Evolutionary conservation across 225 moss, liverwort and hornwort genomes (phyloP), one percentile per base, ranked within the genome.

Genomic region (Sphagnum contortum): DNA sequence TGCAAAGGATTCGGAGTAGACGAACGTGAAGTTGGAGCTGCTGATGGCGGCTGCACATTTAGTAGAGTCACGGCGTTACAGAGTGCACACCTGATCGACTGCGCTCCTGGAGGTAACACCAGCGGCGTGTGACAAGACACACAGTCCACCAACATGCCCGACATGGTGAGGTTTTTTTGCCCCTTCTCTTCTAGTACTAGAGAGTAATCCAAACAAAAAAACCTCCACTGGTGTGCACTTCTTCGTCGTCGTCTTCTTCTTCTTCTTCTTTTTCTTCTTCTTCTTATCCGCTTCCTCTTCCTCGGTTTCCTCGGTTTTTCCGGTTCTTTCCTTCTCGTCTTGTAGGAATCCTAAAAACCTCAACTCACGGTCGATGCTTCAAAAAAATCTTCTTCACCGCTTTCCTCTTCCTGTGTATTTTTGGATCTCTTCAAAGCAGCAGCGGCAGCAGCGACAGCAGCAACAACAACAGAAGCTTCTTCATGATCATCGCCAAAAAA

Each of bases 71-170:
- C 69, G 46, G 85, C 66, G 53, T 80, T 68, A 71, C 96, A 98
- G 63, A 93, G 6, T 7, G 84, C 80, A 61, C 96, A 98, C 47
- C 87, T 82, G 63, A 93, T 86, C 13, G 89, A 81, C 59, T 63
- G 73, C 6, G 83, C 89, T 68, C 90, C 89, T 29, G 86, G 83
- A 9, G 92, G 90, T 50, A 89, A 62, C 82, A 82, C 80, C 74
- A 98, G 80, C 44, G 79, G 59, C 12, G 85, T 89, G 57, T 77
- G 79, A 70, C 96, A 98, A 63, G 74, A 61, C 47, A 79, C 85
- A 58, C 96, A 98, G 61, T 84, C 73, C 48, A 91, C 83, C 61
- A 93, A 67, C 91, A 80, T 81, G 71, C 75, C 70, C 75, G 92
- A 78, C 92, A 92, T 92, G 57, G 57, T 74, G 52, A 12, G 12